Percentiles rank a stretch among this genome's conserved stretches.
phyloP scores from a whole-genome alignment of 208 protist species.

The Herpetomonas samuelpessoai region DNA sequence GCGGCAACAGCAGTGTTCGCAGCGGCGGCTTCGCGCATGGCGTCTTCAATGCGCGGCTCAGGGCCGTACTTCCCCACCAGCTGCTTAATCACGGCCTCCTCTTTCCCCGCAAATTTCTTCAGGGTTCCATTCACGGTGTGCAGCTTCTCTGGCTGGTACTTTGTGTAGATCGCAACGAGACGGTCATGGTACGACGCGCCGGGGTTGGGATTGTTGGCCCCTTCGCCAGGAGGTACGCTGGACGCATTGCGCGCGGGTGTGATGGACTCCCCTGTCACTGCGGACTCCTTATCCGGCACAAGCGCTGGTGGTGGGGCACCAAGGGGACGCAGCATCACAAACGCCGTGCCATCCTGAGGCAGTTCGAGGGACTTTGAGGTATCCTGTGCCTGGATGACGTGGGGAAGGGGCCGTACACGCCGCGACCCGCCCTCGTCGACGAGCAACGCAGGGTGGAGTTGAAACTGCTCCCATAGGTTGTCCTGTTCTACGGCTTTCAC shows the following conservation, averaged over 20 bases:
- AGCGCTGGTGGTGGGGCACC: neutral
- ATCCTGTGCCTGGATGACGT: conserved; percentile 18
- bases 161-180: conserved; percentile 61
- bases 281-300: neutral
- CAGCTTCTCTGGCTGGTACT: conserved; percentile 67
- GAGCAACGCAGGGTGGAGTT: conserved; percentile 23
- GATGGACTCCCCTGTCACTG: conserved; percentile 10
- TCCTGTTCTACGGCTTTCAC: conserved; percentile 37
- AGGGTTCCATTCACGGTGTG: conserved; percentile 58
- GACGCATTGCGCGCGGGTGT: neutral
- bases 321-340: conserved; percentile 15
- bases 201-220: conserved; percentile 1
- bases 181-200: conserved; percentile 45
- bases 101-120: conserved; percentile 52
- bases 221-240: neutral
- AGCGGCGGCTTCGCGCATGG: neutral
- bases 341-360: conserved; percentile 3
- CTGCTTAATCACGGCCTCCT: conserved; percentile 67
- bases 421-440: conserved; percentile 8
- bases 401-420: conserved; percentile 17
- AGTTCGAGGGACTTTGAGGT: conserved; percentile 23
- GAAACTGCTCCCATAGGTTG: conserved; percentile 31
- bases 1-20: neutral
- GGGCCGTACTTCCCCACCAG: conserved; percentile 75
- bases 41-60: conserved; percentile 32